Conservation (phyloP, 2,329 filamentous ascomycete genomes). For the Emmonsiellopsis sp. region DNA sequence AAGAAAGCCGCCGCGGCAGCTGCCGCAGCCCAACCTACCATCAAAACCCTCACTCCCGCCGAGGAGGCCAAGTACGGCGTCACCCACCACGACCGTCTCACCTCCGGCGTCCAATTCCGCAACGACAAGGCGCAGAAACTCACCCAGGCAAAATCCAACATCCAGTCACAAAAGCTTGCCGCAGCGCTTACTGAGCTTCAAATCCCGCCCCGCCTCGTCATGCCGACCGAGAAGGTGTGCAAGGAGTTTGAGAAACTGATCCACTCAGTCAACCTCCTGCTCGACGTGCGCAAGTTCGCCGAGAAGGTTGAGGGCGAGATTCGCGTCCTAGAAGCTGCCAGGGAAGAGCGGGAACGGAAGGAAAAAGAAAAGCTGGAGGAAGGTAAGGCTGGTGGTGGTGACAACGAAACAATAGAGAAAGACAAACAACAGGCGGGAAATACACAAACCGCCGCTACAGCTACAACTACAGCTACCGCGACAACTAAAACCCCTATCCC, state of each 20-base stretch:
- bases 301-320: conserved; percentile 43
- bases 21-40: conserved; percentile 42
- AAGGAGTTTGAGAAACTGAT: conserved; percentile 43
- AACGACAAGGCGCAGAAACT: conserved; percentile 48
- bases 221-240: conserved; percentile 43
- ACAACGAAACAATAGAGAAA: conserved; percentile 19
- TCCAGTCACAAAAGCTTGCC: conserved; percentile 41
- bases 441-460: too few species aligned
- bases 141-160: conserved; percentile 42
- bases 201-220: conserved; percentile 37
- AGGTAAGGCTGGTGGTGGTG: conserved; percentile 16
- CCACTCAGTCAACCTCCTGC: conserved; percentile 36
- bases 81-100: conserved; percentile 72
- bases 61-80: conserved; percentile 79
- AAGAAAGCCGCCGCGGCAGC: conserved; percentile 32
- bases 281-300: conserved; percentile 39
- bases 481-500: too few species aligned
- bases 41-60: conserved; percentile 62
- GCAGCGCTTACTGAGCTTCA: conserved; percentile 40
- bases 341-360: conserved; percentile 31
- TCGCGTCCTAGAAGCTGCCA: conserved; percentile 36
- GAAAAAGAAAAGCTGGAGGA: conserved; percentile 20
- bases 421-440: background rate
- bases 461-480: too few species aligned
- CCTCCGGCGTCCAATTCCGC: conserved; percentile 80